Conservation (phyloP, 129 eudicot genomes). For the Chrysanthemum makinoi region DNA sequence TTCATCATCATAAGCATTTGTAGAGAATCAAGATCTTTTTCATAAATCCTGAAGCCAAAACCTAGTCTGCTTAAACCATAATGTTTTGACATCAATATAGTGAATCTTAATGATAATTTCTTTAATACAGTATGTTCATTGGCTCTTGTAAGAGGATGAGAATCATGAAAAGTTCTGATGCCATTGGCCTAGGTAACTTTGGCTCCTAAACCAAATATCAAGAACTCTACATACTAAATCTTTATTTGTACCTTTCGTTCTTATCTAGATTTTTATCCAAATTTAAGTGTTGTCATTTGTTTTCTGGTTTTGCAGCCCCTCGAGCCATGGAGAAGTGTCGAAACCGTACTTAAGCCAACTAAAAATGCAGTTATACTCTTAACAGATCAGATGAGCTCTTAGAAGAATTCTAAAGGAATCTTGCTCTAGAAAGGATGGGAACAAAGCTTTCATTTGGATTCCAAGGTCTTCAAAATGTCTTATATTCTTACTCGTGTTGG, state of each 20-base stretch:
- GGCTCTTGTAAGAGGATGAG: conserved; percentile 68
- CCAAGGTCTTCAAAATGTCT: conserved; percentile 27
- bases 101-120: not conserved
- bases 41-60: not conserved
- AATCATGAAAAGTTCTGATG: conserved; percentile 74
- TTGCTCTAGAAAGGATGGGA: conserved; percentile 28
- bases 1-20: not conserved
- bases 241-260: not conserved
- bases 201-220: conserved; percentile 4
- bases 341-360: conserved; percentile 33
- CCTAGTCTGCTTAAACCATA: conserved; percentile 1
- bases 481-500: conserved; percentile 28
- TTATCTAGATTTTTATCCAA: not conserved
- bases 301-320: conserved; percentile 44
- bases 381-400: conserved; percentile 24
- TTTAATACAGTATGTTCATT: conserved; percentile 57
- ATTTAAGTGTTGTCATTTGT: not conserved
- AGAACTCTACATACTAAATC: not conserved
- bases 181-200: conserved; percentile 58
- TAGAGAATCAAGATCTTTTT: not conserved
- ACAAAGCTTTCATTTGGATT: conserved; percentile 20
- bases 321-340: conserved; percentile 59
- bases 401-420: conserved; percentile 24
- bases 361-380: conserved; percentile 6
- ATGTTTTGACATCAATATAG: not conserved